Evolutionary conservation across 2,329 filamentous ascomycete species (phyloP).

Genomic region (Aureobasidium leucospermi): DNA sequence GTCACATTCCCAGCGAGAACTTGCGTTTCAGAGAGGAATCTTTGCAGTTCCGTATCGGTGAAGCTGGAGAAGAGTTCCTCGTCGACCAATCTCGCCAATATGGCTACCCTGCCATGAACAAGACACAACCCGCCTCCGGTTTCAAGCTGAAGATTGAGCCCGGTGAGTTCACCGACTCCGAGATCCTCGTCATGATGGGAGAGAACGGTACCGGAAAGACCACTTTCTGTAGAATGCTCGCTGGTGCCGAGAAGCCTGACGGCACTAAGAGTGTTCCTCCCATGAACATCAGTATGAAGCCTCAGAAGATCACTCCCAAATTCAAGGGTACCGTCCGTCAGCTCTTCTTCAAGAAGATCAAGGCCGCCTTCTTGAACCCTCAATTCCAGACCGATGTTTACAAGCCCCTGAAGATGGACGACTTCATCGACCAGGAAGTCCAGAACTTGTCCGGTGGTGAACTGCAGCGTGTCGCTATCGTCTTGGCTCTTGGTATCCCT

Average conservation of each 20-base stretch:
- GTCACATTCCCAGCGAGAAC: conserved; percentile 97
- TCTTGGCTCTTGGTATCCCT: conserved; percentile 88
- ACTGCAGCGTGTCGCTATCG: conserved; percentile 97
- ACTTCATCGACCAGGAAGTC: conserved; percentile 99
- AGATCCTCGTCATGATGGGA: conserved; percentile 99
- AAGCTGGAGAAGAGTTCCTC: conserved; percentile 81
- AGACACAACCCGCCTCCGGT: conserved; percentile 64
- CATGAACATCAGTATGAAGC: conserved; percentile 99
- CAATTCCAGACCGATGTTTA: conserved; percentile 99
- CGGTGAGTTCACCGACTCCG: conserved; percentile 91
- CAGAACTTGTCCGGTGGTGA: conserved; percentile 99
- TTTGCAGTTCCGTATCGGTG: conserved; percentile 87
- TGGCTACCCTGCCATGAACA: conserved; percentile 82
- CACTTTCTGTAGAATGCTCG: conserved; percentile 94
- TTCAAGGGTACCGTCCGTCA: conserved; percentile 95
- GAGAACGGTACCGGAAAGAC: conserved; percentile 99
- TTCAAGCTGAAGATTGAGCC: conserved; percentile 78
- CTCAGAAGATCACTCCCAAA: conserved; percentile 98
- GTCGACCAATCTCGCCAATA: conserved; percentile 80
- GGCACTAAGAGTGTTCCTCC: conserved; percentile 68
- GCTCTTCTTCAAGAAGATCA: conserved; percentile 99
- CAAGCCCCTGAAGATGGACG: conserved; percentile 97
- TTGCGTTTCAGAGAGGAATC: conserved; percentile 96
- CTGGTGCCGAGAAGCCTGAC: conserved; percentile 88
- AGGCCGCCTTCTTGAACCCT: conserved; percentile 87